Evolutionary conservation across 2,329 filamentous ascomycete genomes (phyloP), one percentile per base, ranked within the genome.

Genomic region (Ophiobolus disseminans): DNA sequence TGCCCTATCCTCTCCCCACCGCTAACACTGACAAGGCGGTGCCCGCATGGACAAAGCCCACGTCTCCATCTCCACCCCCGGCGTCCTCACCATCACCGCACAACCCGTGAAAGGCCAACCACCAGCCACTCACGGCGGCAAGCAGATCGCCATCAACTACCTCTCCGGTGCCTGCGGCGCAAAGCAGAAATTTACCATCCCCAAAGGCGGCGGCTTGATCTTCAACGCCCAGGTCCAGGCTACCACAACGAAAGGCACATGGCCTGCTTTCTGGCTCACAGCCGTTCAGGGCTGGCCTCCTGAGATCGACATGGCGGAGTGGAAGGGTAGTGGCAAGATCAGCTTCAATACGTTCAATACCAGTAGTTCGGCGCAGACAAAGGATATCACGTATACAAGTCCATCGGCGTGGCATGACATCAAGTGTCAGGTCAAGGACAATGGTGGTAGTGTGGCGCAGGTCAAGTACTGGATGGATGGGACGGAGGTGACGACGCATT

Each of bases 181-280:
- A n/a, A 75, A 76, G 48, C 65, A 75, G 25, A 57, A 70, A 7
- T 76, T 78, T 56, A 75, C 68, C 0, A 70, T 78, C 4, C 63
- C 73, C 4, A 57, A 53, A 3, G 66, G 65, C 1, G 73, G 74
- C 1, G 75, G 75, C 1, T 65, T 74, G 8, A 66, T 76, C 37
- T 76, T 79, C 54, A 56, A 50, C 2, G 75, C 65, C 0, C 64
- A 70, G 10, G 76, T 78, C 48, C 62, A 72, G 41, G 76, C 76
- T 0, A 64, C 75, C 1, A 66, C 66, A 0, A 60, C 57, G 5
- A 57, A 72, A 49, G 76, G 80, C 5, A 82, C 80, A 0, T 84
- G 82, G 82, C 82, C 82, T 0, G 82, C 82, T 0, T 84, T 84
- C 57, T 84, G 82, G 82, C 66, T 84, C 11, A 83, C 80, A 1